Conservation (phyloP, 208 protist species). For the Crithidia bombi region DNA sequence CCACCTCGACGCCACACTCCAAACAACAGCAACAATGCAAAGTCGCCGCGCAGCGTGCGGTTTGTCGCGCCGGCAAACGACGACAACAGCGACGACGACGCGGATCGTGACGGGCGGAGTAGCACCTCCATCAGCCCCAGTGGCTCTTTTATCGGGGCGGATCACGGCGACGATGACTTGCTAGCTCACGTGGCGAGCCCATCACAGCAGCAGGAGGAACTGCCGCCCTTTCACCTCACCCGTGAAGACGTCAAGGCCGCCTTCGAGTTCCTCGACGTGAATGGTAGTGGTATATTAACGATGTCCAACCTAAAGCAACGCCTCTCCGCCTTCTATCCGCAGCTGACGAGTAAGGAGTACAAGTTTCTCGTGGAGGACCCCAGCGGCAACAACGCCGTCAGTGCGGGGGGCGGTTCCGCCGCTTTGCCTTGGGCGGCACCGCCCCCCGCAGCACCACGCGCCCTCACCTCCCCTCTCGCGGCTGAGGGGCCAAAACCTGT, state of each 20-base stretch:
- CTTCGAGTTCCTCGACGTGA: constrained; percentile 93
- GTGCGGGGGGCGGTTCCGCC: background rate
- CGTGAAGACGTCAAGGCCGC: constrained; percentile 88
- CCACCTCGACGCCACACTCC: background rate
- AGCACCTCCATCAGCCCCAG: constrained; percentile 17
- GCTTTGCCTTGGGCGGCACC: background rate
- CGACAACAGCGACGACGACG: background rate
- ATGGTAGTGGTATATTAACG: constrained; percentile 79
- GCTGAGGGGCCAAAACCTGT: background rate
- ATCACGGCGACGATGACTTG: constrained; percentile 11
- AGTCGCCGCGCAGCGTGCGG: constrained; percentile 13
- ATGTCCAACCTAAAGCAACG: constrained; percentile 86
- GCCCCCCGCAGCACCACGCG: background rate
- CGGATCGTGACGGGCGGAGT: background rate
- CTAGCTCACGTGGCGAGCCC: background rate
- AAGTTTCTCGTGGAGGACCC: constrained; percentile 91
- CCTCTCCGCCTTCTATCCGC: constrained; percentile 92
- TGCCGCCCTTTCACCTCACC: constrained; percentile 54
- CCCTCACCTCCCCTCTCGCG: background rate
- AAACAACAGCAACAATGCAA: background rate
- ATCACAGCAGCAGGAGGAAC: constrained; percentile 1
- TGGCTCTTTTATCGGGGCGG: constrained; percentile 1
- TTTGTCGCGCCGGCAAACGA: background rate
- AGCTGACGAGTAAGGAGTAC: constrained; percentile 93
- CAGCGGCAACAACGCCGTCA: constrained; percentile 16